Evolutionary conservation across 768 basidiomycete genomes (phyloP).

Genomic region (Wakefieldia striispora): DNA sequence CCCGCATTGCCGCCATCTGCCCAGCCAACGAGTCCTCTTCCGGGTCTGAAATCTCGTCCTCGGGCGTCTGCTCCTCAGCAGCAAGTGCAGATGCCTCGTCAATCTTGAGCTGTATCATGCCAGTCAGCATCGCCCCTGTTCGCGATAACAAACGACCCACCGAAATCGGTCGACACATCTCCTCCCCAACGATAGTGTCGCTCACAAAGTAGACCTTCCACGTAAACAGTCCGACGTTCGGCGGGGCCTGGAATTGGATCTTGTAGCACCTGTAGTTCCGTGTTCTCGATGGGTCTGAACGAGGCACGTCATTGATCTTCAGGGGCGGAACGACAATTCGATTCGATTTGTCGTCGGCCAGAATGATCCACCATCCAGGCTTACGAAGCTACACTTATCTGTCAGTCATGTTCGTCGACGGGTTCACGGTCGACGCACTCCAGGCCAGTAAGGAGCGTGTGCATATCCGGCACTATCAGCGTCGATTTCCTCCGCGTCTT

Average conservation of each 20-base stretch:
- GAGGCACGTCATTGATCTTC: conserved; percentile 78
- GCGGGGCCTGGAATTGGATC: conserved; percentile 93
- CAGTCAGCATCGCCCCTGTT: conserved; percentile 5
- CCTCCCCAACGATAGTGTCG: conserved; percentile 87
- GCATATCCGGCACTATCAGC: conserved; percentile 53
- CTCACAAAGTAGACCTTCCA: conserved; percentile 87
- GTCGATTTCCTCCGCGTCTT: conserved; percentile 62
- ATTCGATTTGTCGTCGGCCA: conserved; percentile 84
- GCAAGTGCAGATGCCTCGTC: conserved; percentile 63
- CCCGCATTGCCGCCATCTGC: conserved; percentile 97
- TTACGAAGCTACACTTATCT: conserved; percentile 63
- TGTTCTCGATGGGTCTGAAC: conserved; percentile 43
- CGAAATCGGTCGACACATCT: conserved; percentile 64
- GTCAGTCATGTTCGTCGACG: neutral
- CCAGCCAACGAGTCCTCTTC: conserved; percentile 96
- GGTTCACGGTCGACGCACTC: conserved; percentile 44
- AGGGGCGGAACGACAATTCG: conserved; percentile 85
- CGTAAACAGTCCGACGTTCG: conserved; percentile 75
- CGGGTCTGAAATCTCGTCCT: conserved; percentile 97
- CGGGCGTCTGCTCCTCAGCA: conserved; percentile 57
- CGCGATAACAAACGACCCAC: conserved; percentile 42
- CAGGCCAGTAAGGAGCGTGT: conserved; percentile 95
- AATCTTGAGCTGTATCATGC: conserved; percentile 65
- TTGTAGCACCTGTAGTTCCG: conserved; percentile 81
- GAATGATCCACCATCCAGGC: conserved; percentile 89